phyloP scores from a whole-genome alignment of 345 rosid species.

The Eucalyptus brandiana region DNA sequence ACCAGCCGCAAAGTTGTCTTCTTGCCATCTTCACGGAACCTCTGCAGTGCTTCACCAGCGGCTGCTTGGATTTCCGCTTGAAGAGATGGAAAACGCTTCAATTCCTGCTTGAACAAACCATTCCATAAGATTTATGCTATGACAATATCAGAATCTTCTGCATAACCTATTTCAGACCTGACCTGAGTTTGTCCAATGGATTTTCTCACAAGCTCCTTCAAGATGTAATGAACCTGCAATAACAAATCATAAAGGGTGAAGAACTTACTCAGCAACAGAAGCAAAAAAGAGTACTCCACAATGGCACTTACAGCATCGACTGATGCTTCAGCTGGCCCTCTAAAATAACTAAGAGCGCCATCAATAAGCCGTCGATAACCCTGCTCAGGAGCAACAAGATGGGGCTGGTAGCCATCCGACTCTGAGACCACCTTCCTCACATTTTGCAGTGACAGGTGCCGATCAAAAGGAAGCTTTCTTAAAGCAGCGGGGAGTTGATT shows the following conservation, averaged over 20 bases:
- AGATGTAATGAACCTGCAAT: constrained; percentile 42
- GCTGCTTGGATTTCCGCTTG: constrained; percentile 43
- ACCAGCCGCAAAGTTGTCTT: constrained; percentile 43
- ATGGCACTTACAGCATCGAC: constrained; percentile 57
- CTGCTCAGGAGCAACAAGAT: constrained; percentile 67
- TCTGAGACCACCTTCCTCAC: constrained; percentile 52
- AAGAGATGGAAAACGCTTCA: constrained; percentile 55
- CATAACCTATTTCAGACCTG: neutral
- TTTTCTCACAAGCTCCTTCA: constrained; percentile 58
- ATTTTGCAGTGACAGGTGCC: constrained; percentile 48
- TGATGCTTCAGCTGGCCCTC: constrained; percentile 63
- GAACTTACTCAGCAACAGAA: neutral
- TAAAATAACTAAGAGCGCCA: constrained; percentile 45
- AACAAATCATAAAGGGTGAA: neutral
- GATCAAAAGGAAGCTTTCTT: constrained; percentile 59
- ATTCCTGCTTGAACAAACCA: constrained; percentile 26
- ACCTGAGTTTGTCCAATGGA: constrained; percentile 59
- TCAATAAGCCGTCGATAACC: constrained; percentile 59
- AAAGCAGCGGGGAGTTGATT: constrained; percentile 57
- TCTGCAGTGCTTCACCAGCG: constrained; percentile 36
- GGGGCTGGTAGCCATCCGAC: constrained; percentile 75
- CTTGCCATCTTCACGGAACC: constrained; percentile 45
- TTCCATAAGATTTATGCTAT: neutral
- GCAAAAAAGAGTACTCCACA: neutral
- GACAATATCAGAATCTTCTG: neutral